phyloP scores from a whole-genome alignment of 1,284 basidiomycete genomes.

The Hemileia vastatrix region DNA sequence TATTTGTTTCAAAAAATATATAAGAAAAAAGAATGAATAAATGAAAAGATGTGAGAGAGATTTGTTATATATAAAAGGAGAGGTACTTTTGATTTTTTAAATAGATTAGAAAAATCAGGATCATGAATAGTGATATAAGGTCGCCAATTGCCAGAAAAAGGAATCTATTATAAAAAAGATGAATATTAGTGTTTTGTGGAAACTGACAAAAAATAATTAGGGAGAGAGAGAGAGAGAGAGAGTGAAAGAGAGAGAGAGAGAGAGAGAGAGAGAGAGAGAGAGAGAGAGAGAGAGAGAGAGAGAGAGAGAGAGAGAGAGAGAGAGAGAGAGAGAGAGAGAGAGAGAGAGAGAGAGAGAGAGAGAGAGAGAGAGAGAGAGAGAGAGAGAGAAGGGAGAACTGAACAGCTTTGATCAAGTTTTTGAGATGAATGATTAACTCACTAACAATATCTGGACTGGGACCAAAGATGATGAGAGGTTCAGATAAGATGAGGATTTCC shows the following conservation, averaged over 20 bases:
- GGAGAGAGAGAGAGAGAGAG: too few species aligned
- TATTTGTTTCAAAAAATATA: too few species aligned
- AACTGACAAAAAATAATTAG: too few species aligned
- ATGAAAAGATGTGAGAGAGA: too few species aligned
- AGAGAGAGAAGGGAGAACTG: conserved; percentile 5
- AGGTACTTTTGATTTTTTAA: conserved; percentile 52
- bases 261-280: neutral
- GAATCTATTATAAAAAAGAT: conserved; percentile 43
- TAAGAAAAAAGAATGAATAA: too few species aligned
- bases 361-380: too few species aligned
- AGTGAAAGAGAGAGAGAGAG: conserved; percentile 22
- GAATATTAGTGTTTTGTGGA: too few species aligned
- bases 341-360: too few species aligned
- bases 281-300: neutral
- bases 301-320: too few species aligned
- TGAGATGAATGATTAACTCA: conserved; percentile 55
- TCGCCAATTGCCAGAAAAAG: conserved; percentile 71
- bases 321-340: too few species aligned
- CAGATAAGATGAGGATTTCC: conserved; percentile 74
- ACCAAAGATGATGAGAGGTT: conserved; percentile 78
- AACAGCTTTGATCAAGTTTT: conserved; percentile 76
- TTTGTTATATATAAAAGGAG: too few species aligned
- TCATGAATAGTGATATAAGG: conserved; percentile 97
- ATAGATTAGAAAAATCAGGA: conserved; percentile 62
- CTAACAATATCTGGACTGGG: conserved; percentile 69